Percentiles rank a stretch among this genome's conserved stretches.
Evolutionary conservation across 208 protist genomes (phyloP).

Genomic region (Trypanosoma rangeli): DNA sequence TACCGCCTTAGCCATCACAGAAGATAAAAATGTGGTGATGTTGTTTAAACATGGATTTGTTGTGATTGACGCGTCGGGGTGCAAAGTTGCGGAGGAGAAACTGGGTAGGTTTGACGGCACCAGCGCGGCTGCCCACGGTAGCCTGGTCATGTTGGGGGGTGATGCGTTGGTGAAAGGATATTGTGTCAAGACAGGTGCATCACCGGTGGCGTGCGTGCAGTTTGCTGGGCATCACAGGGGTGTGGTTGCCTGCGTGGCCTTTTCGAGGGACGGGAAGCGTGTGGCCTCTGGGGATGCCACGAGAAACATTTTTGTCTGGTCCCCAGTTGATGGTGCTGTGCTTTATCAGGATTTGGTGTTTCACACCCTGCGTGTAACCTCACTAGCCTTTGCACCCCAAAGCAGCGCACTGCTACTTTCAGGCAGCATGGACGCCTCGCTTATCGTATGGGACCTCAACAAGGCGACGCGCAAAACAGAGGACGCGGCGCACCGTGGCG

Average conservation of each 20-base stretch:
- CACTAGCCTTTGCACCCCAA: slow-evolving; percentile 27
- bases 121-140: slow-evolving; percentile 23
- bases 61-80: slow-evolving; percentile 16
- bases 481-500: slow-evolving; percentile 40
- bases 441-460: slow-evolving; percentile 46
- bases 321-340: slow-evolving; percentile 23
- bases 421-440: slow-evolving; percentile 37
- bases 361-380: slow-evolving; percentile 40
- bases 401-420: slow-evolving; percentile 30
- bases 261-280: slow-evolving; percentile 21
- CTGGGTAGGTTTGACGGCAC: slow-evolving; percentile 29
- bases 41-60: slow-evolving; percentile 15
- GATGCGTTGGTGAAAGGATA: slow-evolving; percentile 32
- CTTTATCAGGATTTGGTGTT: slow-evolving; percentile 37
- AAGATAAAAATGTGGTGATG: slow-evolving; percentile 15
- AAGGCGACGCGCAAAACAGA: slow-evolving; percentile 24
- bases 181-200: slow-evolving; percentile 1
- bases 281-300: slow-evolving; percentile 34
- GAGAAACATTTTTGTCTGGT: slow-evolving; percentile 48
- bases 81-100: slow-evolving; percentile 24
- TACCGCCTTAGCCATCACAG: slow-evolving; percentile 13
- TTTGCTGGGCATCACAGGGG: slow-evolving; percentile 31
- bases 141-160: slow-evolving; percentile 30
- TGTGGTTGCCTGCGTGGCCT: slow-evolving; percentile 31
- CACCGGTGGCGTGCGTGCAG: slow-evolving; percentile 11